Evolutionary conservation across 129 eudicot species (phyloP), one percentile per base, ranked within the genome.

Genomic region (Tagetes patula): DNA sequence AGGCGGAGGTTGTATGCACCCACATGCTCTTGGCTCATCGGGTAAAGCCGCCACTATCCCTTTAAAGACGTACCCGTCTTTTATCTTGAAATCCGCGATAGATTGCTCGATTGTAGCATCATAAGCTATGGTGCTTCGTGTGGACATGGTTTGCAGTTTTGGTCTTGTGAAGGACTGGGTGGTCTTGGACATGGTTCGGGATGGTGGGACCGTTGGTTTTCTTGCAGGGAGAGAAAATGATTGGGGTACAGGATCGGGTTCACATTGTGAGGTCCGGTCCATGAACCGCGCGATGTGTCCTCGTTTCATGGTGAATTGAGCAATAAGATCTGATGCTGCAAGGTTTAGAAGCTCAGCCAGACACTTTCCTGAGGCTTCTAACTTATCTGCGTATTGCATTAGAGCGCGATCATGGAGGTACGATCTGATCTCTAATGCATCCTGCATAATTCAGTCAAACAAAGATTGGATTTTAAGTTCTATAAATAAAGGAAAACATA

Each of bases 321-420:
- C 61, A 1, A 85, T 77, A 69, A 90, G 94, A 54, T 90, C 91
- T 1, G 75, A 74, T 5, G 77, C 52, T 41, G 87, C 79, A 31
- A 85, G 49, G 86, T 74, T 77, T 65, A 90, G 71, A 82, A 90
- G 94, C 85, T 87, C 86, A 6, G 91, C 84, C 31, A 90, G 85
- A 58, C 87, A 74, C 52, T 90, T 90, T 49, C 85, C 82, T 0
- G 96, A 81, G 38, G 81, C 89, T 76, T 90, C 96, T 39, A 90
- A 86, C 79, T 75, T 88, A 74, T 90, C 91, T 8, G 84, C 94
- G 32, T 90, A 90, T 62, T 83, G 88, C 89, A 87, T 87, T 55
- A 90, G 74, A 2, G 86, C 69, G n/a, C 91, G 96, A 53, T 90
- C 94, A 42, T 90, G 96, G 71, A 90, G 91, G 83, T 90, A 90